These are phyloP conservation scores for Niebla homalea DNA, from an alignment of 495 filamentous ascomycete genomes.

Conservation along the genomic window DNA sequence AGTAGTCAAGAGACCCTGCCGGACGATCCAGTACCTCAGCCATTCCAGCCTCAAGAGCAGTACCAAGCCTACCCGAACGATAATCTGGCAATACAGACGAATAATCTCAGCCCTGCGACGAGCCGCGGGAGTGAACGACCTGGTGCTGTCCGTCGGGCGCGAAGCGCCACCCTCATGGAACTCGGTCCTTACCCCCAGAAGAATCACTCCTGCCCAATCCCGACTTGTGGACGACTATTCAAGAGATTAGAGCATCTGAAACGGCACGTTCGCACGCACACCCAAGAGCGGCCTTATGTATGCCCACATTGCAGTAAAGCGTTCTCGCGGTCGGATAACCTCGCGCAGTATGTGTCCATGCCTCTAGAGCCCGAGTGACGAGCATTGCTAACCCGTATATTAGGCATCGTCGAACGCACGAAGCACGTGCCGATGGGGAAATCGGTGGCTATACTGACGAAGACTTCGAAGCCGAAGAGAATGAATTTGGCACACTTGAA, in stretches of 20 bases:
- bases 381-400: conserved; percentile 23
- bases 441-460: conserved; percentile 53
- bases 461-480: conserved; percentile 59
- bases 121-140: conserved; percentile 48
- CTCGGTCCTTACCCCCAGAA: conserved; percentile 93
- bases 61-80: conserved; percentile 50
- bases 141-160: conserved; percentile 70
- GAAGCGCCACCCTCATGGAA: conserved; percentile 94
- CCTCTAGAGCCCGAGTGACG: conserved; percentile 57
- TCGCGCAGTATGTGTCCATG: conserved; percentile 72
- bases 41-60: conserved; percentile 54
- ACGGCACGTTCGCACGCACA: conserved; percentile 98
- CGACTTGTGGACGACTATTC: conserved; percentile 91
- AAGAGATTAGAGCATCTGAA: conserved; percentile 99
- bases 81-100: conserved; percentile 42
- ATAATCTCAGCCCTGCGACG: conserved; percentile 41
- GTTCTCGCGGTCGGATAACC: conserved; percentile 94
- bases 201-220: conserved; percentile 97
- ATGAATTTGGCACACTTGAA: conserved; percentile 61
- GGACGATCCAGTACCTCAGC: conserved; percentile 58
- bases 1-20: conserved; percentile 48
- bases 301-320: conserved; percentile 97
- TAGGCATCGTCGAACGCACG: conserved; percentile 92
- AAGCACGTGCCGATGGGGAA: conserved; percentile 60
- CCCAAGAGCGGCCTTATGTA: conserved; percentile 94